Base-by-base conservation (phyloP, 345 rosid genomes). In the Kernera saxatilis region DNA sequence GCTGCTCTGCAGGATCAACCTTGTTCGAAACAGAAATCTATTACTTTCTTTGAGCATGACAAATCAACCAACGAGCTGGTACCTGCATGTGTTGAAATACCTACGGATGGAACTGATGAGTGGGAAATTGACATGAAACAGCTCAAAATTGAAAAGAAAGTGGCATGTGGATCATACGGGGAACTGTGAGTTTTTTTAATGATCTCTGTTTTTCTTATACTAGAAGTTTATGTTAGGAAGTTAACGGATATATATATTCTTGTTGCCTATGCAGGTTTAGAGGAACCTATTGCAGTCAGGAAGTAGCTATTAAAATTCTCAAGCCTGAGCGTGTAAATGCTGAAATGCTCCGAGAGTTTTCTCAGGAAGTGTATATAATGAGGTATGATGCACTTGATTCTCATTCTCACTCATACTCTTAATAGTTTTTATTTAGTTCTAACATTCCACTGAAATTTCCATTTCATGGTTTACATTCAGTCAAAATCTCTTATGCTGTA, bases 351-450 rank as follows among this genome's bases (percentile, higher is more conserved):
- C 79, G 85, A 71, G 98, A 91, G 74, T 94, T 94, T 70, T 83
- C 93, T 54, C 99, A 91, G 79, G 99, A 94, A 85, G 96, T 91
- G 41, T 94, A 88, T 77, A 89, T 91, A 55, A 87, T 94, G 98
- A 89, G 98, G 98, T 94, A 70, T 69, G 86, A 76, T 59, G 52
- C 56, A 76, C 30, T 21, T 32, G 27, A 32, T 49, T 30, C 30
- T 37, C 45, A 58, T 23, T 27, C 27, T 25, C 15, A 26, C 53
- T 48, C 45, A 3, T 53, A n/a, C 15, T 65, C 37, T 40, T 63
- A 5, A 8, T 39, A 21, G 70, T 22, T 17, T 3, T 27, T 10
- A n/a, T n/a, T 17, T 12, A 6, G n/a, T 13, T 59, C 4, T 36
- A 13, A n/a, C 2, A 23, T 6, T 23, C 6, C 37, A 11, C 26